Evolutionary conservation across 164 flowering plant species (phyloP).

Genomic region (Umbellularia californica): DNA sequence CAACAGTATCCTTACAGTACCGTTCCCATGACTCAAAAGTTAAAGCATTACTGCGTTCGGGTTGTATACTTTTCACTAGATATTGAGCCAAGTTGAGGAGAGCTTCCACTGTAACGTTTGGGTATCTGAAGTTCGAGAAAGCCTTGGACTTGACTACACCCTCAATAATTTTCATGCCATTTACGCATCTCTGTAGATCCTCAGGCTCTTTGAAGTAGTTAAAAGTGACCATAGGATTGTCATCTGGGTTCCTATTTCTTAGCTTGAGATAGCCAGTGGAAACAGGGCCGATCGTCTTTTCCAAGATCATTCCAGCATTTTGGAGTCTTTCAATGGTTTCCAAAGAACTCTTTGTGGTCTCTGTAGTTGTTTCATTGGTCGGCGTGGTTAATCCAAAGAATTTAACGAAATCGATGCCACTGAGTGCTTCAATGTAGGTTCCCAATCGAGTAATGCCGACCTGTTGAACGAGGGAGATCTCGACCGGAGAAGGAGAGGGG

Average conservation of each 20-base stretch:
- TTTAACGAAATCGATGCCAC: slow-evolving; percentile 34
- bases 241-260: slow-evolving; percentile 24
- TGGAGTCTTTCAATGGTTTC: slow-evolving; percentile 34
- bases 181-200: slow-evolving; percentile 34
- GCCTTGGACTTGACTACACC: slow-evolving; percentile 42
- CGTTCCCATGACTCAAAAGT: slow-evolving; percentile 38
- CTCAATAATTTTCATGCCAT: slow-evolving; percentile 44
- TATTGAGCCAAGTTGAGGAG: slow-evolving; percentile 30
- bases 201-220: slow-evolving; percentile 16
- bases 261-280: slow-evolving; percentile 48
- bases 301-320: slow-evolving; percentile 40
- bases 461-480: slow-evolving; percentile 60
- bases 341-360: not conserved
- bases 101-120: slow-evolving; percentile 15
- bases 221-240: slow-evolving; percentile 50
- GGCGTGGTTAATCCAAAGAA: slow-evolving; percentile 15
- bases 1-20: slow-evolving; percentile 70
- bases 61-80: slow-evolving; percentile 48
- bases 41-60: slow-evolving; percentile 32
- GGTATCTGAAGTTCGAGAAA: slow-evolving; percentile 37
- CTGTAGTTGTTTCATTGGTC: slow-evolving; percentile 23
- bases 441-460: slow-evolving; percentile 69
- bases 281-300: slow-evolving; percentile 36
- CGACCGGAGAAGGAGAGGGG: slow-evolving; percentile 66
- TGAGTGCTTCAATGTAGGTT: slow-evolving; percentile 67